phyloP scores from a whole-genome alignment of 345 rosid species.

The Jatropha curcas region DNA sequence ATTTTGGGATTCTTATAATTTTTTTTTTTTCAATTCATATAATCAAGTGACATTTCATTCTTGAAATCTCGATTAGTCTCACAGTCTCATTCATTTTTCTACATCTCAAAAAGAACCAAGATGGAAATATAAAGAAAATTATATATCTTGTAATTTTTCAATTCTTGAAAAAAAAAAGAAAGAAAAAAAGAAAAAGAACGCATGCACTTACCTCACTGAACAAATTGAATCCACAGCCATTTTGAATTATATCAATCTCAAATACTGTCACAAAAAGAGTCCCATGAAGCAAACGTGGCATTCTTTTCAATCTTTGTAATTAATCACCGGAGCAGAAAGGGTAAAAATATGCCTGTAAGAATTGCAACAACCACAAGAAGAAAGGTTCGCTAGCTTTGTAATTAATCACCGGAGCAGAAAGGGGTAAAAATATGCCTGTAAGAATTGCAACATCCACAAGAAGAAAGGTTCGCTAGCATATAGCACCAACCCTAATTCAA shows the following conservation, averaged over 20 bases:
- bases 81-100: too few species aligned
- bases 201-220: conserved; percentile 44
- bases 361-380: background rate
- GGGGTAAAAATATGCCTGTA: too few species aligned
- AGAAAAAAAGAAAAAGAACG: too few species aligned
- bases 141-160: too few species aligned
- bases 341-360: too few species aligned
- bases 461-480: background rate
- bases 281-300: conserved; percentile 56
- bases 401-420: background rate
- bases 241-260: conserved; percentile 45
- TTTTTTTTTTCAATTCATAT: too few species aligned
- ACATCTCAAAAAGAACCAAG: background rate
- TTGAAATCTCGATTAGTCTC: background rate
- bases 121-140: too few species aligned
- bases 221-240: conserved; percentile 42
- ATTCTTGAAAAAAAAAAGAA: too few species aligned
- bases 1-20: too few species aligned
- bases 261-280: conserved; percentile 48
- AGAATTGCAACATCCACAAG: background rate
- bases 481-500: background rate
- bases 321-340: background rate
- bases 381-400: too few species aligned
- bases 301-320: conserved; percentile 21
- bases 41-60: background rate